Evolutionary conservation across 768 basidiomycete genomes (phyloP).

Genomic region (Mycena alexandri): DNA sequence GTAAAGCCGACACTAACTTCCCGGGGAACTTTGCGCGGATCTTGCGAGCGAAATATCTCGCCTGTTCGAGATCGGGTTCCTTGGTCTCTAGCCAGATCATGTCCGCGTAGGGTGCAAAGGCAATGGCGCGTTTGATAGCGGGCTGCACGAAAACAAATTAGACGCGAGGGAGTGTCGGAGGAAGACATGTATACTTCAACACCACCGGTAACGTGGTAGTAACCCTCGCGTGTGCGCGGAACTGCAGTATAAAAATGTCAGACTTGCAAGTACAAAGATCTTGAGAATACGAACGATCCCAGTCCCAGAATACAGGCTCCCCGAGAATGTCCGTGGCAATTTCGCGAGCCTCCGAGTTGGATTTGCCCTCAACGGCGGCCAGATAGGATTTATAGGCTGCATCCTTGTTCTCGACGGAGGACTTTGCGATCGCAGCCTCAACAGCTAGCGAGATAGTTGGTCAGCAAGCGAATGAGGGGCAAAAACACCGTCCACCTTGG

Average conservation of each 20-base stretch:
- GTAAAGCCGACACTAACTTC: conserved; percentile 67
- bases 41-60: conserved; percentile 79
- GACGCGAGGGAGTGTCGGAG: conserved; percentile 1
- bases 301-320: conserved; percentile 85
- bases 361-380: conserved; percentile 69
- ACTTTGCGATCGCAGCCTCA: conserved; percentile 66
- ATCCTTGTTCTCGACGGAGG: conserved; percentile 64
- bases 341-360: conserved; percentile 77
- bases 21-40: conserved; percentile 80
- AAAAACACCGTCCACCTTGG: conserved; percentile 63
- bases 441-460: conserved; percentile 59
- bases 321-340: conserved; percentile 84
- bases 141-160: conserved; percentile 53
- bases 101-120: conserved; percentile 89
- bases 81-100: conserved; percentile 96
- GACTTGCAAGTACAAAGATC: conserved; percentile 7
- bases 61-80: conserved; percentile 85
- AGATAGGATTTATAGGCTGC: conserved; percentile 71
- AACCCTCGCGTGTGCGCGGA: conserved; percentile 91
- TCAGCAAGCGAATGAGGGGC: background rate
- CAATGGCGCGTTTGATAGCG: conserved; percentile 83
- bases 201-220: conserved; percentile 89
- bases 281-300: conserved; percentile 72
- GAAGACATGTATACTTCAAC: conserved; percentile 63
- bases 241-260: conserved; percentile 54